Conservation (phyloP, 2,329 filamentous ascomycete genomes). For the Exophiala sideris region DNA sequence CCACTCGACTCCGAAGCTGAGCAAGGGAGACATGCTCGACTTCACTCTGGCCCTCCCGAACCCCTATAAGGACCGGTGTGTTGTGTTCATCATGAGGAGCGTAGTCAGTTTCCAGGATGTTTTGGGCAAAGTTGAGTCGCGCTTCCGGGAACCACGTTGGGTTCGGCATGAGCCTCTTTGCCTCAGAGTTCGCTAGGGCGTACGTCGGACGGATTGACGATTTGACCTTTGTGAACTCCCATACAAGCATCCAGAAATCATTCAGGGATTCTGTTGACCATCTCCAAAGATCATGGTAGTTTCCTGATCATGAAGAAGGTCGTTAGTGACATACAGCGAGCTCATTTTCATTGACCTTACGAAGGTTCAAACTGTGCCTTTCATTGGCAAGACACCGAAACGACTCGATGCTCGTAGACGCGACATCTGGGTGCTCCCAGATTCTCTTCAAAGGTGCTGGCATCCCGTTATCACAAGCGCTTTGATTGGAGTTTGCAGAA, state of each 20-base stretch:
- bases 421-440: background rate
- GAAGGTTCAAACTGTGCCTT: background rate
- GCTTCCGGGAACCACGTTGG: conserved; percentile 76
- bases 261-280: conserved; percentile 9
- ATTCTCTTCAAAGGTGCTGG: background rate
- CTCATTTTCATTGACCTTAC: background rate
- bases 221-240: conserved; percentile 7
- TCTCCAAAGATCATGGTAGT: conserved; percentile 8
- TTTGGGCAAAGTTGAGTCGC: conserved; percentile 73
- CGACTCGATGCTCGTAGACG: background rate
- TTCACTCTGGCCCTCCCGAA: conserved; percentile 36
- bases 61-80: conserved; percentile 67
- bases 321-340: background rate
- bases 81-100: conserved; percentile 61
- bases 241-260: conserved; percentile 9
- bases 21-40: conserved; percentile 60
- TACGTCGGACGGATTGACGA: conserved; percentile 38
- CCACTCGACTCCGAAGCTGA: conserved; percentile 59
- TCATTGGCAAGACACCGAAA: background rate
- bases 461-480: too few relatives aligned
- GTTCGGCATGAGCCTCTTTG: conserved; percentile 36
- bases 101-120: conserved; percentile 56
- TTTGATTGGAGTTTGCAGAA: too few relatives aligned
- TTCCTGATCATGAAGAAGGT: background rate
- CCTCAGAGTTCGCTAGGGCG: conserved; percentile 28